These are phyloP conservation scores for Sporothrix inflata DNA, from an alignment of 2,329 filamentous ascomycete genomes.

Conservation along the genomic window DNA sequence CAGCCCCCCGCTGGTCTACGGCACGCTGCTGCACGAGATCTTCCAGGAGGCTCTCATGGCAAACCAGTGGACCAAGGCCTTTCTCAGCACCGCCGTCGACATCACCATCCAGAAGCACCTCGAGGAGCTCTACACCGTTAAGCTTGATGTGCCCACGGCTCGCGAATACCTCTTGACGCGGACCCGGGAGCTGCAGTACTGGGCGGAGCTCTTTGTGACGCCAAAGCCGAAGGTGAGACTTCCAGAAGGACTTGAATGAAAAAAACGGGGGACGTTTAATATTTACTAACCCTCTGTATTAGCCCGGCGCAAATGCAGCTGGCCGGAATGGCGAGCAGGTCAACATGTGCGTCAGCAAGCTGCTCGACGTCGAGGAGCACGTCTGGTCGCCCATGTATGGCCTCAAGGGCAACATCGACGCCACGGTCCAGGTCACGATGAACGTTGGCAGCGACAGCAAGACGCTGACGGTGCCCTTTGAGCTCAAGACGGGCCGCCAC, in stretches of 20 bases:
- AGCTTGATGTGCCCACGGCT: constrained; percentile 72
- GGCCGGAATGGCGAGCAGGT: constrained; percentile 77
- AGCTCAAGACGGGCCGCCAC: constrained; percentile 91
- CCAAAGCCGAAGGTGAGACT: constrained; percentile 58
- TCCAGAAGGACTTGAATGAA: too few relatives aligned
- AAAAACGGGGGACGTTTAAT: too few relatives aligned
- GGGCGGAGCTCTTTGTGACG: constrained; percentile 82
- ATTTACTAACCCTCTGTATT: background rate
- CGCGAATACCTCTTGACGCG: constrained; percentile 81
- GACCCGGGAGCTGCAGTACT: constrained; percentile 77
- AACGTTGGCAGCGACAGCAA: constrained; percentile 57
- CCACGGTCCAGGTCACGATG: constrained; percentile 87
- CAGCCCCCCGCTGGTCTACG: constrained; percentile 82
- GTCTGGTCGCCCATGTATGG: constrained; percentile 98
- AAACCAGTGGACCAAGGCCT: constrained; percentile 77
- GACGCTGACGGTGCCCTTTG: constrained; percentile 85
- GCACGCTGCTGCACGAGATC: constrained; percentile 90
- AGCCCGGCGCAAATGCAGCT: constrained; percentile 71
- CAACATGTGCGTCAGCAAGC: constrained; percentile 84
- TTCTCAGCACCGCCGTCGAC: constrained; percentile 68
- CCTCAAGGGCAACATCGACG: constrained; percentile 96
- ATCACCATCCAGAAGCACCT: constrained; percentile 74
- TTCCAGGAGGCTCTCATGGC: constrained; percentile 87
- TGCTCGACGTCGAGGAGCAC: constrained; percentile 96
- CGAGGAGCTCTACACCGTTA: constrained; percentile 88